Evolutionary conservation across 2,329 filamentous ascomycete genomes (phyloP), one percentile per base, ranked within the genome.

Genomic region (Mycosphaerella sp.): DNA sequence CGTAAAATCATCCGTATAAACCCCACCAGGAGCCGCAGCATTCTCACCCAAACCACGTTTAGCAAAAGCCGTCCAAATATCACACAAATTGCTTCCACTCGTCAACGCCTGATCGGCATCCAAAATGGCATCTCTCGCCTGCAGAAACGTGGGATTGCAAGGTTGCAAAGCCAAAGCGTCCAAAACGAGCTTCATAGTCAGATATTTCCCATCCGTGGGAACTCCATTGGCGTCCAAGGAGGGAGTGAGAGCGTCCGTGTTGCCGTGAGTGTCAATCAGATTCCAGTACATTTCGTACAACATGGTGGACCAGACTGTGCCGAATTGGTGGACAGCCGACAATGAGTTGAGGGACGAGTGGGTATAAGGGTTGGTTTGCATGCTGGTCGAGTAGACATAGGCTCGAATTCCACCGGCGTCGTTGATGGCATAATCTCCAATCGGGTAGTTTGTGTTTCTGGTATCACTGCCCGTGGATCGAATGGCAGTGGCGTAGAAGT

Each of bases 281-380:
- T 79, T 80, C 79, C 80, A 82, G 53, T 81, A 65, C 10, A 81
- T 70, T 61, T 82, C 79, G 65, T 81, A 81, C 4, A 82, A 69
- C 41, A 76, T 75, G 0, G 72, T 75, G 2, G 75, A 76, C 78
- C 78, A 81, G 54, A 78, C 70, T 34, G 74, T 77, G 34, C 79
- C 79, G 38, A 80, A 73, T 12, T 69, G 63, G 64, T 82, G 79
- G 1, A 78, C 74, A 1, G 62, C 61, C 3, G 47, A 66, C 54
- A 72, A 58, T 1, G 58, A 50, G 63, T 80, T 73, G 45, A 72
- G 68, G 50, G 66, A 67, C 32, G 64, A 70, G 71, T 81, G 82
- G 0, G 74, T 75, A 57, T 74, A 73, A 0, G 78, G 78, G 67
- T 80, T 81, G 10, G 72, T 74, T 0, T 64, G 70, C 54, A 76